phyloP scores from a whole-genome alignment of 805 yeast species.

The Millerozyma miso region DNA sequence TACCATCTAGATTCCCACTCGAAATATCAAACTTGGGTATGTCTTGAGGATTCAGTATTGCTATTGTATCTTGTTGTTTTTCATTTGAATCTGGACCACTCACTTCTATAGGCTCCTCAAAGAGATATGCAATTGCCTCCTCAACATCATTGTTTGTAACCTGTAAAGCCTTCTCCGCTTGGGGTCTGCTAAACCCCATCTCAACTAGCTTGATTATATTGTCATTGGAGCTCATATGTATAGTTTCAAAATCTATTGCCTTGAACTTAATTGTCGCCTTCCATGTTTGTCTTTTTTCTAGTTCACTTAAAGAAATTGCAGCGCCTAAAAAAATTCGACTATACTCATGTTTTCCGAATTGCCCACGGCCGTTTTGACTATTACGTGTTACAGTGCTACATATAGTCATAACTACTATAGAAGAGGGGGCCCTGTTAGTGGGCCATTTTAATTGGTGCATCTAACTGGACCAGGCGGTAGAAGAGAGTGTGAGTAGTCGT shows the following conservation, averaged over 20 bases:
- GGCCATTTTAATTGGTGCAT: no score
- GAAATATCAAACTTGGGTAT: constrained; percentile 22
- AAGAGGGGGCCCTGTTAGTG: no score
- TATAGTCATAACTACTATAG: no score
- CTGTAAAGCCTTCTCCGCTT: constrained; percentile 35
- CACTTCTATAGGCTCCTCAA: constrained; percentile 25
- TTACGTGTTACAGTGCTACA: no score
- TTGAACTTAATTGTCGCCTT: neutral
- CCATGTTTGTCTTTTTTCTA: neutral
- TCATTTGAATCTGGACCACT: constrained; percentile 9
- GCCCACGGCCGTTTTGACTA: no score
- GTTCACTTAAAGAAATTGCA: neutral
- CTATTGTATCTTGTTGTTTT: constrained; percentile 19
- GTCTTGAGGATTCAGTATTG: constrained; percentile 25
- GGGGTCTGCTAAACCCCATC: constrained; percentile 39
- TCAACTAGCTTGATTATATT: constrained; percentile 20
- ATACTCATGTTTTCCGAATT: neutral
- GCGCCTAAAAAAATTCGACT: neutral
- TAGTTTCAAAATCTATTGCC: neutral
- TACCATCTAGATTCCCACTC: neutral
- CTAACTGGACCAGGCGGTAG: no score
- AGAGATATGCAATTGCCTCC: constrained; percentile 29
- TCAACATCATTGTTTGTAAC: constrained; percentile 20
- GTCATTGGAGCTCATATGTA: constrained; percentile 9
- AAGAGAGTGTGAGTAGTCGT: no score